Base-by-base conservation (phyloP, 2,329 filamentous ascomycete genomes). In the Exophiala sp. region DNA sequence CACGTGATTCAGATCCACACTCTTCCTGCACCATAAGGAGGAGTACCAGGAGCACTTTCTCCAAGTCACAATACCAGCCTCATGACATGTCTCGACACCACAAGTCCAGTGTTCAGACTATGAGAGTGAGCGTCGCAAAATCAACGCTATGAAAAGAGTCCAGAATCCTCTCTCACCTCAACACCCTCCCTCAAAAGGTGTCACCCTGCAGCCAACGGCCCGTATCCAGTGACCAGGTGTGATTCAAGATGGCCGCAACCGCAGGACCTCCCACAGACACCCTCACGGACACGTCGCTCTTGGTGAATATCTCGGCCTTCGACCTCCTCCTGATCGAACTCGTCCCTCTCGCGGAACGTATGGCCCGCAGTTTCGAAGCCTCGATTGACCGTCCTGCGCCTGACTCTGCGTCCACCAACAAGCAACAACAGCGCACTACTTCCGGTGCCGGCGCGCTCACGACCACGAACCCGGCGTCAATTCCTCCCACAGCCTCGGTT, bases 301-400 rank as follows among this genome's bases (percentile, higher is more conserved):
- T 91, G 74, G 79, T 96, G 65, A 87, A 83, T 74, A 84, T 87
- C 53, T 94, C 92, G 44, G 91, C 88, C 69, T 84, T 99, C 65
- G 94, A 99, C 72, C 87, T 99, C 64, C 83, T 99, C 52, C 83
- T 99, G 64, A 97, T 97, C 69, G 94, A 99, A 76, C 83, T 99
- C 51, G 94, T 99, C 12, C 94, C 94, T 36, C 87, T 97, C 78
- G 89, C 92, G 4, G 90, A 95, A 72, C 85, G 94, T 61, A 80
- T 97, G 58, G 86, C 89, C 18, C 82, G 85, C 18, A 47, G 57
- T 18, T 64, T 60, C 52, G 62, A 64, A 52, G 62, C 62, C 10
- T 62, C 60, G 11, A 54, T 64, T 18, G 62, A 64, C 33, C 35
- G 52, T 11, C 60, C 58, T 6, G 49, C 42, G 33, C 48, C 55